Base-by-base conservation (phyloP, 2,329 filamentous ascomycete species). In the Penicillium freii region DNA sequence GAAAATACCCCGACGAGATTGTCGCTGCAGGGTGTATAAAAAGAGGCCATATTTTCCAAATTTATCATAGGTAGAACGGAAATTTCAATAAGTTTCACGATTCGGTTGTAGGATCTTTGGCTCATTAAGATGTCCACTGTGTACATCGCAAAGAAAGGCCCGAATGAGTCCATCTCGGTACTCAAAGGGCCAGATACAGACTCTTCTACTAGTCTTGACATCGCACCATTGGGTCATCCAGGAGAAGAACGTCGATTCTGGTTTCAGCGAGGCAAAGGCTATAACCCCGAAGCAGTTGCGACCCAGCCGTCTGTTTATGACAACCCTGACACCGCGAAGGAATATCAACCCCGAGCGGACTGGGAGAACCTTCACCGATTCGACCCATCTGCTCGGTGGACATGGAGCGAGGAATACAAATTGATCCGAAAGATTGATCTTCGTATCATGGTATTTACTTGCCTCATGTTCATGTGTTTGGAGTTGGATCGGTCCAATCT, bases 401-500 rank as follows among this genome's bases (percentile, higher is more conserved):
- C 64, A 36, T 66, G 60, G 63, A 39, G 56, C 6, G 66, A 69
- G 42, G 56, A 68, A 55, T 59, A 54, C 5, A 46, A 27, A 8
- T 19, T 60, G 25, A 46, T 65, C 11, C 49, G 59, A 29, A 65
- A 64, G 48, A 60, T 69, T 25, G 66, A 69, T 36, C 44, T 67
- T 13, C 63, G 66, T 11, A 68, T 69, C 8, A 67, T 66, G 51
- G 29, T 65, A 9, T 56, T 61, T 50, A 40, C 62, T n/a, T 84
- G 81, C 57, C 62, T 83, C 45, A 84, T 84, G 81, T 85, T 86
- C 68, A 82, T 85, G 51, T 82, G 81, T 0, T 71, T 86, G 5
- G 81, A 86, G 65, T 72, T 86, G 2, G 84, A 86, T 67, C 76
- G 84, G 31, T 81, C 82, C 27, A 87, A 87, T 62, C 74, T 87